phyloP scores from a whole-genome alignment of 192 early-diverging fungal genomes.

The Paraglomus occultum region DNA sequence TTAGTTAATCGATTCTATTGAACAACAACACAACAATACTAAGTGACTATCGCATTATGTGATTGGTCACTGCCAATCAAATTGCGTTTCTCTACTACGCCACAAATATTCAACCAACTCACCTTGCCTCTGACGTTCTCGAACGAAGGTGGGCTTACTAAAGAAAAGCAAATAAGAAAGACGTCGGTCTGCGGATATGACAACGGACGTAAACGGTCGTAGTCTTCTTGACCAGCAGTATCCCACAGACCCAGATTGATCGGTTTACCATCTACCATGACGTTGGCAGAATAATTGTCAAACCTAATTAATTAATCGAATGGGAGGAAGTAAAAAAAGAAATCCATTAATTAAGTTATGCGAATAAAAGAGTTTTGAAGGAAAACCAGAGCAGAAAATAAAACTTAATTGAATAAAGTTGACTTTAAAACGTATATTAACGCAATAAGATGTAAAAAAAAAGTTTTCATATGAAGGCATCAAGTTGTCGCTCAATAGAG shows the following conservation, averaged over 20 bases:
- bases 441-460: too few species aligned
- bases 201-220: conserved; percentile 94
- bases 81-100: neutral
- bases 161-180: conserved; percentile 96
- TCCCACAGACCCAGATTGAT: conserved; percentile 99
- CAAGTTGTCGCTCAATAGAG: neutral
- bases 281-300: conserved; percentile 98
- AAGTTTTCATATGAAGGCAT: neutral
- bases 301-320: conserved; percentile 57
- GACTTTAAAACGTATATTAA: too few species aligned
- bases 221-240: conserved; percentile 99
- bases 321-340: neutral
- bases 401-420: too few species aligned
- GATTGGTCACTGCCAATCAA: neutral
- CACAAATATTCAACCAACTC: neutral
- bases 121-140: conserved; percentile 98
- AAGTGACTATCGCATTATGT: conserved; percentile 12
- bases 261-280: conserved; percentile 99
- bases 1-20: conserved; percentile 11
- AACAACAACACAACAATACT: conserved; percentile 19
- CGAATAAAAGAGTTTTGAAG: neutral
- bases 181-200: conserved; percentile 99
- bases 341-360: neutral
- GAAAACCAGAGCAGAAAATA: too few species aligned
- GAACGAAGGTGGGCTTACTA: conserved; percentile 93